phyloP scores from a whole-genome alignment of 257 asterid species.

The Solanum corneliomulleri region DNA sequence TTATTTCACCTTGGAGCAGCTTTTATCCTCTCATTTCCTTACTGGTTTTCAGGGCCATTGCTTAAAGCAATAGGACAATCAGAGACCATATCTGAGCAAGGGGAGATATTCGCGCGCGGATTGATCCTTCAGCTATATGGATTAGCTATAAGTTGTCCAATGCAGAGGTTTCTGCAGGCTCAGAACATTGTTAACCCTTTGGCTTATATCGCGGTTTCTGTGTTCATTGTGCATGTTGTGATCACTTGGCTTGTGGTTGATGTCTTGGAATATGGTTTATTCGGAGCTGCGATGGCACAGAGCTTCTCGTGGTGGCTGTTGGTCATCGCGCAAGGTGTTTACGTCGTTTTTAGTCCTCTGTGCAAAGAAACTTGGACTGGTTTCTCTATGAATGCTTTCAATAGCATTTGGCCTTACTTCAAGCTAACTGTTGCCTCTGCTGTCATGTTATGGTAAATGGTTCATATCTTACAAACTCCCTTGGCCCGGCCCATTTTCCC shows the following conservation, averaged over 20 bases:
- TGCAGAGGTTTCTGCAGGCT: conserved; percentile 24
- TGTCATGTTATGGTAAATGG: conserved; percentile 16
- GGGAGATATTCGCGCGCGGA: conserved; percentile 11
- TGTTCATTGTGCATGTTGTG: conserved; percentile 13
- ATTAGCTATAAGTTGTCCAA: conserved; percentile 20
- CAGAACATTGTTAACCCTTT: conserved; percentile 25
- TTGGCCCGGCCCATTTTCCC: neutral
- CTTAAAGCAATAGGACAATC: conserved; percentile 19
- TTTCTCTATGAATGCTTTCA: conserved; percentile 9
- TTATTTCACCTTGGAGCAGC: conserved; percentile 14
- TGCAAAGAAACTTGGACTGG: conserved; percentile 23
- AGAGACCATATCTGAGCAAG: conserved; percentile 7
- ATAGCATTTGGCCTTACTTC: conserved; percentile 19
- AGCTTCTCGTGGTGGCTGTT: conserved; percentile 22
- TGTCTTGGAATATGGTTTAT: conserved; percentile 8
- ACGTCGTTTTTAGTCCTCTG: conserved; percentile 6
- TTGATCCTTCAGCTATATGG: conserved; percentile 18
- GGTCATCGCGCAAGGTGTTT: conserved; percentile 14
- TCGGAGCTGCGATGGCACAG: conserved; percentile 15
- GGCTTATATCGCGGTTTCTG: conserved; percentile 13
- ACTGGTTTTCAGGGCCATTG: conserved; percentile 12
- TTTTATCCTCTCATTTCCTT: conserved; percentile 6
- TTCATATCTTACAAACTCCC: neutral
- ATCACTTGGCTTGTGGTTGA: conserved; percentile 17
- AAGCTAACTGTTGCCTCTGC: conserved; percentile 20